Base-by-base conservation (phyloP, 2,329 filamentous ascomycete genomes). In the Aaosphaeria pasadenensis region DNA sequence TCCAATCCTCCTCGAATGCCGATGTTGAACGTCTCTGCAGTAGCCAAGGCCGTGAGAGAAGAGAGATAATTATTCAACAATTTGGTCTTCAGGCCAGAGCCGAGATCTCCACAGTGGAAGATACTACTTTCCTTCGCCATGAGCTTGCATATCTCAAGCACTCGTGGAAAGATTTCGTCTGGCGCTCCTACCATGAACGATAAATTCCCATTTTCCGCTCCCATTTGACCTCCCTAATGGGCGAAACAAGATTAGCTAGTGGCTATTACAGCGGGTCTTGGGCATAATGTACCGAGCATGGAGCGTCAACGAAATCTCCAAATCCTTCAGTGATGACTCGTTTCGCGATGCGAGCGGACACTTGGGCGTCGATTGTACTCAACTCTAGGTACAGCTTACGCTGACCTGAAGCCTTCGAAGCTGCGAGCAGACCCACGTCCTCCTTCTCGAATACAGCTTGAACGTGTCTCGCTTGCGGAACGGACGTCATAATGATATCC, bases 1-100 rank as follows among this genome's bases (percentile, higher is more conserved):
- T 81, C 75, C 48, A 82, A 70, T 0, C 79, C 78, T 1, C 74
- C 70, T 1, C 69, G 62, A 63, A 82, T 82, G 1, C 78, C 78
- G 52, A 82, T 77, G 48, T 80, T 74, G 70, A 82, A 74, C 1
- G 78, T 76, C 58, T 82, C 79, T 1, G 75, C 67, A n/a, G 68
- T 71, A 0, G 77, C 78, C 36, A 82, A 77, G 7, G 77, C 74
- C 47, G 81, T 80, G 9, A 80, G 63, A 1, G 75, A 77, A 1
- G 73, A 78, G 47, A 74, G 71, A 59, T 83, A 82, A 53, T 82
- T 82, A 55, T 82, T 82, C 51, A 72, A 77, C 6, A 82, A 64
- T 58, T 82, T 82, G 0, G 79, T 77, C 1, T 75, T 73, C 1
- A 82, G 71, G 0, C 80, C 79, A 0, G 79, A 66, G 1, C 73